These are phyloP conservation scores for Aspergillus glaucus DNA, from an alignment of 2,329 filamentous ascomycete species.

Conservation along the genomic window DNA sequence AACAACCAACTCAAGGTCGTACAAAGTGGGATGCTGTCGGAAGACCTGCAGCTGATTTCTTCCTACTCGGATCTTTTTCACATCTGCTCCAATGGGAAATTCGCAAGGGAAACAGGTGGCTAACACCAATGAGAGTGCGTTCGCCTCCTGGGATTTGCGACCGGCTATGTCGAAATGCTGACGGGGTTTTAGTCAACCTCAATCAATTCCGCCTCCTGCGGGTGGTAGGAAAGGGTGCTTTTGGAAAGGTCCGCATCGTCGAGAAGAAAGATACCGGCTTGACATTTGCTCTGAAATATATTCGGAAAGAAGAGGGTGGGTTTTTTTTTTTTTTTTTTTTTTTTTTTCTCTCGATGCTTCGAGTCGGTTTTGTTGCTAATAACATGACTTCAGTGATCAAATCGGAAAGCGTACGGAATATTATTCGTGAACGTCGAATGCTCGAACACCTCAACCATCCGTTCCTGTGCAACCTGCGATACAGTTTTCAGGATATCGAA, in stretches of 20 bases:
- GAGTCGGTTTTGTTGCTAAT: neutral
- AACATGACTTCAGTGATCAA: slow-evolving; percentile 65
- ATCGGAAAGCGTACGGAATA: slow-evolving; percentile 96
- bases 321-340: slow-evolving; percentile 16
- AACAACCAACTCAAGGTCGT: neutral
- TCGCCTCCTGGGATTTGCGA: slow-evolving; percentile 1
- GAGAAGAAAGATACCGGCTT: slow-evolving; percentile 92
- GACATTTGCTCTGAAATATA: slow-evolving; percentile 96
- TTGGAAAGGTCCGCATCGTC: slow-evolving; percentile 97
- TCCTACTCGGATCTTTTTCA: slow-evolving; percentile 3
- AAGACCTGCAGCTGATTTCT: neutral
- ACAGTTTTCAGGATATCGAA: slow-evolving; percentile 98
- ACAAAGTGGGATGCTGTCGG: slow-evolving; percentile 1
- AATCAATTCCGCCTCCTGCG: slow-evolving; percentile 94
- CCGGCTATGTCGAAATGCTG: neutral
- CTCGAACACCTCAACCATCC: slow-evolving; percentile 96
- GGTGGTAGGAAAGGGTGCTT: slow-evolving; percentile 94
- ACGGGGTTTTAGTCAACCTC: slow-evolving; percentile 65
- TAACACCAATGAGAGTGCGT: slow-evolving; percentile 84
- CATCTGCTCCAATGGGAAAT: slow-evolving; percentile 68
- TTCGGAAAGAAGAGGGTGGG: slow-evolving; percentile 91
- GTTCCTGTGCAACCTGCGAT: slow-evolving; percentile 96
- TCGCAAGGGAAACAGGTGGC: slow-evolving; percentile 89
- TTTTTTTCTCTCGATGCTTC: slow-evolving; percentile 16
- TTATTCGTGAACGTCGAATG: slow-evolving; percentile 95